phyloP scores from a whole-genome alignment of 2,329 filamentous ascomycete species.

The Venturia nashicola region DNA sequence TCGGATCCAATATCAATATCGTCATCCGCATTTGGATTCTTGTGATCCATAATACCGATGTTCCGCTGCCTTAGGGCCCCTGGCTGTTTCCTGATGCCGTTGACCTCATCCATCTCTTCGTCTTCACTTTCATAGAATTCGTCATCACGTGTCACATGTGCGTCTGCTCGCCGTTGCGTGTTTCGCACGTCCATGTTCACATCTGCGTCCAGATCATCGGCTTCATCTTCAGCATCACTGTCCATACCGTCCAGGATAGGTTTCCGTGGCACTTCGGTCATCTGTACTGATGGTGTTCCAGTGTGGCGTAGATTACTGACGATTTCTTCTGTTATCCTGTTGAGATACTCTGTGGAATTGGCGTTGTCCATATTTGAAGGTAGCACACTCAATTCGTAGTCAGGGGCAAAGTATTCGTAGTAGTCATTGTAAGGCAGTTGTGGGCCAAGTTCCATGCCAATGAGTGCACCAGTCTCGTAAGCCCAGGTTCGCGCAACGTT shows the following conservation, averaged over 20 bases:
- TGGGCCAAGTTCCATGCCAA: slow-evolving; percentile 67
- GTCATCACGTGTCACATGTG: slow-evolving; percentile 60
- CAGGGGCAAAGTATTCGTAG: slow-evolving; percentile 66
- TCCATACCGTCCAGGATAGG: slow-evolving; percentile 45
- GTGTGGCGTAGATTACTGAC: slow-evolving; percentile 55
- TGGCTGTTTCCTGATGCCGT: slow-evolving; percentile 54
- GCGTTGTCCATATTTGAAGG: slow-evolving; percentile 64
- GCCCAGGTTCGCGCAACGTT: slow-evolving; percentile 52
- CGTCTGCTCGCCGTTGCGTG: slow-evolving; percentile 73
- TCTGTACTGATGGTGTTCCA: slow-evolving; percentile 50
- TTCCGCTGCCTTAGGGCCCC: slow-evolving; percentile 38
- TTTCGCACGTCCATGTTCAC: slow-evolving; percentile 72
- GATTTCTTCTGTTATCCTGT: slow-evolving; percentile 54
- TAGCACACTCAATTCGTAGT: slow-evolving; percentile 57
- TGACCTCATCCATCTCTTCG: slow-evolving; percentile 62
- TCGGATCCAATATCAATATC: slow-evolving; percentile 30
- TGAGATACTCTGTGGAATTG: slow-evolving; percentile 55
- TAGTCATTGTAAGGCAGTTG: slow-evolving; percentile 96
- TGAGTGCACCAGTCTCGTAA: slow-evolving; percentile 63
- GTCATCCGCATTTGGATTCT: slow-evolving; percentile 39
- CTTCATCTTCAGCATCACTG: slow-evolving; percentile 51
- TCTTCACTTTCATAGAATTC: slow-evolving; percentile 81
- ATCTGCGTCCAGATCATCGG: slow-evolving; percentile 66
- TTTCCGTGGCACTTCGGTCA: slow-evolving; percentile 49
- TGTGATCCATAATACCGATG: slow-evolving; percentile 42